A percentile compares a stretch with the other conserved stretches of the same genome.
phyloP scores from a whole-genome alignment of 2,329 filamentous ascomycete species.

The Harringtonia lauricola region DNA sequence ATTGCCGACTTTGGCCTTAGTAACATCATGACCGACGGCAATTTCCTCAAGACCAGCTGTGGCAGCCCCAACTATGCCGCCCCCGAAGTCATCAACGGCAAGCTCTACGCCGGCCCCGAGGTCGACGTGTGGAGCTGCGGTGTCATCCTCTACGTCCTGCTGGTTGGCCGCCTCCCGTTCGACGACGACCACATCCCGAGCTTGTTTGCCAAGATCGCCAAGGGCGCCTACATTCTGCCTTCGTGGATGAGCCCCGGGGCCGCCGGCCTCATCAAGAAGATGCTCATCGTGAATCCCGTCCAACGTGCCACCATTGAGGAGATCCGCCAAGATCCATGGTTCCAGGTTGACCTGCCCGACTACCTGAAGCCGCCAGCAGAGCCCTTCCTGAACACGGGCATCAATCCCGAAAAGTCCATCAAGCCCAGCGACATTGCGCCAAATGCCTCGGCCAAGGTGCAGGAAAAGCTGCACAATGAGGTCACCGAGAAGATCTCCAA shows the following conservation, averaged over 20 bases:
- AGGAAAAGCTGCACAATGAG: slow-evolving; percentile 82
- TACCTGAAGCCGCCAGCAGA: slow-evolving; percentile 84
- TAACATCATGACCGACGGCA: slow-evolving; percentile 99
- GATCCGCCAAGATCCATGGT: slow-evolving; percentile 91
- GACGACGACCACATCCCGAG: slow-evolving; percentile 98
- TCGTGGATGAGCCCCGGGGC: slow-evolving; percentile 84
- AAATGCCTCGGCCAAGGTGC: slow-evolving; percentile 63
- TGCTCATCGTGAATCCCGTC: slow-evolving; percentile 92
- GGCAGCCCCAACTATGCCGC: slow-evolving; percentile 97
- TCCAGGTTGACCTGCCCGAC: slow-evolving; percentile 70
- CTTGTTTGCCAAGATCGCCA: slow-evolving; percentile 93
- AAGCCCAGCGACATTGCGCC: slow-evolving; percentile 72
- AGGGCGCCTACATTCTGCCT: slow-evolving; percentile 86
- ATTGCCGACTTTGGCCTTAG: slow-evolving; percentile 98
- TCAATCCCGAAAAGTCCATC: slow-evolving; percentile 86
- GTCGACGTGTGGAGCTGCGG: slow-evolving; percentile 98
- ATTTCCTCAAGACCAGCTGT: slow-evolving; percentile 97
- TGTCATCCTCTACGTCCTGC: slow-evolving; percentile 76
- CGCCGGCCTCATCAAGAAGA: slow-evolving; percentile 71
- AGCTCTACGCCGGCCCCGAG: slow-evolving; percentile 92
- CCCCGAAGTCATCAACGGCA: slow-evolving; percentile 94
- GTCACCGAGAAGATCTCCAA: slow-evolving; percentile 94
- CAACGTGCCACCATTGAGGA: slow-evolving; percentile 90
- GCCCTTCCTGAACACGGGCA: slow-evolving; percentile 88
- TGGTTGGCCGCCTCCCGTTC: slow-evolving; percentile 79